Evolutionary conservation across 129 eudicot species (phyloP), one percentile per base, ranked within the genome.

Genomic region (Oenanthe sinensis): DNA sequence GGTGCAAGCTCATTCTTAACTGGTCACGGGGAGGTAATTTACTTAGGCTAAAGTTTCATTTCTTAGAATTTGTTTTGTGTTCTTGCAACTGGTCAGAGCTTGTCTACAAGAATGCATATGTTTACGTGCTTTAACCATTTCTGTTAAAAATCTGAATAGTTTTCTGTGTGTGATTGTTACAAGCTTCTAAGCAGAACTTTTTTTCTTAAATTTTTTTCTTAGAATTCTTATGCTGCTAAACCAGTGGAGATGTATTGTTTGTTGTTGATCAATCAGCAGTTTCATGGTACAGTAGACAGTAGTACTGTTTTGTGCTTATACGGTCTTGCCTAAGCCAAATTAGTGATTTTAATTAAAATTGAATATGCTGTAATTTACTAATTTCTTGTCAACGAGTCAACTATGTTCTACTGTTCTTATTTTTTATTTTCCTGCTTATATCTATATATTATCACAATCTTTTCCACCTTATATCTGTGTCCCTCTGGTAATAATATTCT

Each of bases 11-110:
- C 92, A 77, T 90, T 96, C 77, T 78, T 85, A 82, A 90, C 97
- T 45, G 96, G 97, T 81, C 90, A 96, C 73, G 99, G 99, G 82
- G 96, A 96, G 99, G 99, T 94, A 85, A 37, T 39, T 42, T 44
- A 6, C 60, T 39, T 74, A 20, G 55, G 16, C 4, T 4, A 24
- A 48, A 68, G 37, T 68, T 28, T 22, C 58, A 6, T 16, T 24
- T 79, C 30, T 47, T 45, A 22, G 47, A 33, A 2, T 26, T 28
- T 0, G 4, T 69, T 1, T 44, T 69, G 0, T 36, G 13, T 15
- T 69, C 44, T 36, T 11, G 71, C 37, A 28, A 30, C 71, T 63
- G 37, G 37, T 63, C 4, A 19, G 39, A 63, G 71, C 71, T 14
- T 28, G 7, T 4, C 71, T 17, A 63, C 71, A 24, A 63, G 37